A percentile compares a stretch with the other conserved stretches of the same genome.
These are phyloP conservation scores for Leccinum fuscescens DNA, from an alignment of 1,284 basidiomycete genomes.

Conservation along the genomic window DNA sequence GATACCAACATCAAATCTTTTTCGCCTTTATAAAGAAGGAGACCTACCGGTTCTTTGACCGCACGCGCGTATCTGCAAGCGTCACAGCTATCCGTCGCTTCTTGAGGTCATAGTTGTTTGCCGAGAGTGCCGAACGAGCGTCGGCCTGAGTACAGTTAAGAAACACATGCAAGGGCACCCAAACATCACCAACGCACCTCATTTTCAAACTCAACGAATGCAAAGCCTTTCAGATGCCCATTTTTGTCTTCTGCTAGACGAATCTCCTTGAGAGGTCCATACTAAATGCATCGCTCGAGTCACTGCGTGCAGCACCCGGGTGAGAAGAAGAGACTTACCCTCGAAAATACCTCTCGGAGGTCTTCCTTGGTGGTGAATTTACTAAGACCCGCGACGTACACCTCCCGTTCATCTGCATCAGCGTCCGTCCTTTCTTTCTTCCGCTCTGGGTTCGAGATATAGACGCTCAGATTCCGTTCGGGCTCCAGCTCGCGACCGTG, in stretches of 20 bases:
- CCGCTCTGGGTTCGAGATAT: conserved; percentile 87
- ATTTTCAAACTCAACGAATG: conserved; percentile 88
- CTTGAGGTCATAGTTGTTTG: conserved; percentile 85
- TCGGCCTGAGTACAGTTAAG: conserved; percentile 48
- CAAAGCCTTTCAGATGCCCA: conserved; percentile 80
- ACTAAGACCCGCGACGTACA: conserved; percentile 84
- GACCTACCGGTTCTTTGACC: conserved; percentile 51
- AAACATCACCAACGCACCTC: conserved; percentile 48
- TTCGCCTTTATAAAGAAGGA: not conserved
- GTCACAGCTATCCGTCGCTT: conserved; percentile 84
- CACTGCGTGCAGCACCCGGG: conserved; percentile 2
- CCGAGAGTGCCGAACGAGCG: conserved; percentile 68
- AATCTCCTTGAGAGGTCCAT: conserved; percentile 78
- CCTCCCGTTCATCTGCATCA: conserved; percentile 75
- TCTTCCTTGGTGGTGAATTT: conserved; percentile 74
- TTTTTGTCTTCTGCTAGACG: conserved; percentile 74
- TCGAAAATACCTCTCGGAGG: conserved; percentile 72
- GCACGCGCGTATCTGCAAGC: conserved; percentile 70
- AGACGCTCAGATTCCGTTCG: conserved; percentile 70
- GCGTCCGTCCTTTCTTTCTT: conserved; percentile 88
- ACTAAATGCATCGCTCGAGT: conserved; percentile 45
- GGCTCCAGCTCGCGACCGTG: conserved; percentile 75
- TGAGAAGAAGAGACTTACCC: conserved; percentile 42
- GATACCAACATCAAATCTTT: not conserved
- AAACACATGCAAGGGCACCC: not conserved